These are phyloP conservation scores for Debaryomyces maramus DNA, from an alignment of 805 yeast species.

Conservation along the genomic window DNA sequence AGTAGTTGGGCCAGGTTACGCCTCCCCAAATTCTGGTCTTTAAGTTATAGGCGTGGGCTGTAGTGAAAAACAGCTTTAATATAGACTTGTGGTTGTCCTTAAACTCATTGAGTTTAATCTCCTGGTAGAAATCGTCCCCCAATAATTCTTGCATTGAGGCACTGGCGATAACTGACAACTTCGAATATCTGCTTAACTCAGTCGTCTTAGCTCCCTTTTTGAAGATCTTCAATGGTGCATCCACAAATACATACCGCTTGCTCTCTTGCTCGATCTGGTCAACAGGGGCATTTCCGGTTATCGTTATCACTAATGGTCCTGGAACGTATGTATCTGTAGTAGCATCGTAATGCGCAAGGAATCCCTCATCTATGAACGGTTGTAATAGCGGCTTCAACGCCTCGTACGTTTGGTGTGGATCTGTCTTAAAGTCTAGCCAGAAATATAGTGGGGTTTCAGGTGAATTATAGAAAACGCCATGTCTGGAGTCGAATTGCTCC, in stretches of 20 bases:
- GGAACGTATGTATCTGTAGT: conserved; percentile 28
- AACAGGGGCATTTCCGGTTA: conserved; percentile 66
- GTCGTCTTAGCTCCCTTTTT: conserved; percentile 20
- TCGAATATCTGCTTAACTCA: conserved; percentile 22
- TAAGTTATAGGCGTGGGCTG: conserved; percentile 52
- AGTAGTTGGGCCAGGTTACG: conserved; percentile 60
- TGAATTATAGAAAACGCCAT: conserved; percentile 42
- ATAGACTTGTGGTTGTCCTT: conserved; percentile 27
- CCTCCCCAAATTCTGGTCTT: conserved; percentile 72
- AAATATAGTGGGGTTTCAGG: conserved; percentile 55
- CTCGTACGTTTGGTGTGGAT: conserved; percentile 49
- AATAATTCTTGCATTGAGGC: conserved; percentile 37
- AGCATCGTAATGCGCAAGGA: conserved; percentile 50
- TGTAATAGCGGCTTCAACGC: conserved; percentile 45
- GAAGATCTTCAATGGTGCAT: conserved; percentile 48
- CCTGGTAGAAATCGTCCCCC: conserved; percentile 19
- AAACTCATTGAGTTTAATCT: conserved; percentile 26
- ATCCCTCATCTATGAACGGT: conserved; percentile 48
- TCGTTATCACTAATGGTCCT: conserved; percentile 62
- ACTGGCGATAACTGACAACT: conserved; percentile 42
- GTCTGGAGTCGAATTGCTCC: conserved; percentile 17
- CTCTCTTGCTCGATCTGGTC: conserved; percentile 26
- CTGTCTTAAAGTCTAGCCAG: conserved; percentile 64
- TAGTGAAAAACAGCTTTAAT: conserved; percentile 27
- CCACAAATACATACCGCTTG: conserved; percentile 46